Evolutionary conservation across 768 basidiomycete genomes (phyloP), one percentile per base, ranked within the genome.

Genomic region (Rhizopogon salebrosus): DNA sequence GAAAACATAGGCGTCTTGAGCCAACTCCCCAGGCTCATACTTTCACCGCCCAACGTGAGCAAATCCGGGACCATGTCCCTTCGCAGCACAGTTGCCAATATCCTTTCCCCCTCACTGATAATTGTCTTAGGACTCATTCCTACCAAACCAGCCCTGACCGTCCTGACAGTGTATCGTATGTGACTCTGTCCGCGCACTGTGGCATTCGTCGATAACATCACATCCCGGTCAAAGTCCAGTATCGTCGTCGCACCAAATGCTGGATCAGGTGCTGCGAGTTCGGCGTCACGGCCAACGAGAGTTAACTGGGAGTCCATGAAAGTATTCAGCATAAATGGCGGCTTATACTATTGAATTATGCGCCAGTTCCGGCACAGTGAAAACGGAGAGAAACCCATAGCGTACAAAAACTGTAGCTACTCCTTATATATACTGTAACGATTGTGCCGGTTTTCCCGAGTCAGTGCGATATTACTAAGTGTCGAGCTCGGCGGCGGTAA

Each of bases 181-280:
- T 20, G 27, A 35, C 14, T 23, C 4, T 52, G 14, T 14, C 51
- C 51, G 14, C 45, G 45, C 27, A 52, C 45, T 14, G 45, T 49
- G 16, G 34, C 42, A 16, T 24, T 35, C 4, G 22, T 52, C 23
- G 18, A 46, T 45, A 11, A 35, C 51, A 35, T 52, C n/a, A 24
- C 51, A 46, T 52, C 45, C 4, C 16, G 22, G 4, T 52, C 34
- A 16, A 52, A 52, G 39, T 52, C 51, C 22, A 52, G 31, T n/a
- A 42, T 49, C 2, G 42, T 49, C 3, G 9, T 27, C n/a, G 51
- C 34, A 35, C 35, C 26, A 2, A 31, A 29, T 29, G 22, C 29
- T 16, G 31, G 13, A 50, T 27, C 20, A 3, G 48, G 51, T 4
- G 27, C 16, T 14, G 43, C 43, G 18, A 45, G 18, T 31, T 45